A percentile compares a stretch with the other conserved stretches of the same genome.
These are phyloP conservation scores for Thielaviopsis musarum DNA, from an alignment of 2,329 filamentous ascomycete genomes.

Conservation along the genomic window DNA sequence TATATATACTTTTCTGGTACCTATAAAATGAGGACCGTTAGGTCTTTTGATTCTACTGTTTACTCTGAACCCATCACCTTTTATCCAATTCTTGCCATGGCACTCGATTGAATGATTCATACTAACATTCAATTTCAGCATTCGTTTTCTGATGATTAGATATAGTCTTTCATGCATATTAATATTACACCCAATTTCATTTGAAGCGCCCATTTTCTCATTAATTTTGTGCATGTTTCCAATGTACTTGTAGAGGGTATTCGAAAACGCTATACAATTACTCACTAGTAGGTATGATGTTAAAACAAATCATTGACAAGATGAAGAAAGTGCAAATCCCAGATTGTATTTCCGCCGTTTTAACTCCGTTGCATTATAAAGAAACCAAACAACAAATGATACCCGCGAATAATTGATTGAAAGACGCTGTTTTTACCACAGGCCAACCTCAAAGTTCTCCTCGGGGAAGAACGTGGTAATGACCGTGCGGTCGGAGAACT, in stretches of 20 bases:
- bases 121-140: slow-evolving; percentile 1
- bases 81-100: not conserved
- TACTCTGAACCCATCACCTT: slow-evolving; percentile 8
- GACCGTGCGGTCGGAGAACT: slow-evolving; percentile 92
- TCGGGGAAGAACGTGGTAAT: slow-evolving; percentile 95
- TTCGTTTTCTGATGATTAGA: not conserved
- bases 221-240: too few relatives aligned
- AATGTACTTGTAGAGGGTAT: too few relatives aligned
- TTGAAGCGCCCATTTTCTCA: too few relatives aligned
- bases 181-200: too few relatives aligned
- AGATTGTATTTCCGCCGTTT: slow-evolving; percentile 2
- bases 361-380: slow-evolving; percentile 6
- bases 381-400: slow-evolving; percentile 1
- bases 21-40: slow-evolving; percentile 68
- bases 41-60: slow-evolving; percentile 13
- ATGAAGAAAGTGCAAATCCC: not conserved
- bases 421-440: slow-evolving; percentile 44
- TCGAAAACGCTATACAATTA: not conserved
- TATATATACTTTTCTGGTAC: slow-evolving; percentile 61
- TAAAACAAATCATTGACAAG: not conserved
- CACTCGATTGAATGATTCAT: not conserved
- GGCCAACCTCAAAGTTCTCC: slow-evolving; percentile 87
- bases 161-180: too few relatives aligned
- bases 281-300: not conserved
- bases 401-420: not conserved